Percentiles rank a stretch among this genome's conserved stretches.
These are phyloP conservation scores for Daldinia childiae DNA, from an alignment of 495 filamentous ascomycete genomes.

Conservation along the genomic window DNA sequence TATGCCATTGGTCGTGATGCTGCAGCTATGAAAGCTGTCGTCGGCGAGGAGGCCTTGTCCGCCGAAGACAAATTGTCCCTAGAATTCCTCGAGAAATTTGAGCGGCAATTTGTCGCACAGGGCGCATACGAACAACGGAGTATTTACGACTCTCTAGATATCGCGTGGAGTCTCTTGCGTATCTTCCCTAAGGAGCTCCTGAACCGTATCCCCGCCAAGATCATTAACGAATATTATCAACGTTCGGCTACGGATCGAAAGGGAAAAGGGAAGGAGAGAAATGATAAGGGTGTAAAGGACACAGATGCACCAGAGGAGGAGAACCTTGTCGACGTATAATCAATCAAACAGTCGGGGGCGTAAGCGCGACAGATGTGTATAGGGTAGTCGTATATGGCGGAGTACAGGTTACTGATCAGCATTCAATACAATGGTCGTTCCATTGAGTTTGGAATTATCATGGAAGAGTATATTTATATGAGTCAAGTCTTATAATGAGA, in stretches of 20 bases:
- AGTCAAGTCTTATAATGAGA: not conserved
- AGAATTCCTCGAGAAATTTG: conserved; percentile 98
- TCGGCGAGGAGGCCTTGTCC: conserved; percentile 95
- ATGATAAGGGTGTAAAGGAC: conserved; percentile 70
- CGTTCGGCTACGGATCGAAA: conserved; percentile 71
- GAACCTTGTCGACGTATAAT: conserved; percentile 74
- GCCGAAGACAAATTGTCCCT: conserved; percentile 96
- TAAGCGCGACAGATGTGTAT: conserved; percentile 40
- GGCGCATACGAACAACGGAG: conserved; percentile 88
- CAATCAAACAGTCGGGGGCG: conserved; percentile 8
- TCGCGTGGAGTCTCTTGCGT: conserved; percentile 93
- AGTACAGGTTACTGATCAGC: conserved; percentile 39
- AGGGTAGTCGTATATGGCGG: conserved; percentile 41
- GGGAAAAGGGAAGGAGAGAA: conserved; percentile 69
- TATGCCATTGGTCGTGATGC: conserved; percentile 99
- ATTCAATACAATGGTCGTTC: conserved; percentile 38
- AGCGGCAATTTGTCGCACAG: conserved; percentile 91
- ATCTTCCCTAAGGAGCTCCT: conserved; percentile 98
- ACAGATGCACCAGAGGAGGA: conserved; percentile 64
- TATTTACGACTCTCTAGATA: conserved; percentile 91
- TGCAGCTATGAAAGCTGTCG: conserved; percentile 98
- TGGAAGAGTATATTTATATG: not conserved
- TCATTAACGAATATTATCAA: conserved; percentile 92
- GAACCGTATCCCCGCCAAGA: conserved; percentile 94
- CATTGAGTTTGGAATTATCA: conserved; percentile 2